Conservation (phyloP, 495 filamentous ascomycete species). For the Neurospora intermedia region DNA sequence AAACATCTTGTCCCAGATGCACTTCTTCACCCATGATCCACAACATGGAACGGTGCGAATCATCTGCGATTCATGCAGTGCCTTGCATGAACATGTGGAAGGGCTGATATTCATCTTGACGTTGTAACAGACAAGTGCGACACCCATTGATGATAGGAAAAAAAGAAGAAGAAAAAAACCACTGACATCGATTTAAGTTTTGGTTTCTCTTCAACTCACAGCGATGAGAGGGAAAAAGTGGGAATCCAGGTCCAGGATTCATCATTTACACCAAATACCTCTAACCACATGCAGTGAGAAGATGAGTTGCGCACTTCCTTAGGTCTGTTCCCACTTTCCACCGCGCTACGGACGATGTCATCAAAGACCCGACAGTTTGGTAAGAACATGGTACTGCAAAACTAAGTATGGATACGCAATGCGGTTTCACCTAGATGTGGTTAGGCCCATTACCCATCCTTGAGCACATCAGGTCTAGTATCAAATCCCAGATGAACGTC, state of each 20-base stretch:
- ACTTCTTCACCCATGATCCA: neutral
- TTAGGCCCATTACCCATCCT: neutral
- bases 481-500: neutral
- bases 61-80: neutral
- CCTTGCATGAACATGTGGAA: neutral
- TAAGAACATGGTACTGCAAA: neutral
- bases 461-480: neutral
- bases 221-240: neutral
- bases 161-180: neutral
- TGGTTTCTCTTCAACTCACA: neutral
- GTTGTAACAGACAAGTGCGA: neutral
- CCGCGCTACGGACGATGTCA: neutral
- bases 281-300: neutral
- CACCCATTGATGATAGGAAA: neutral
- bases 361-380: neutral
- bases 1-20: neutral
- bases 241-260: neutral
- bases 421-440: neutral
- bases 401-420: neutral
- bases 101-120: neutral
- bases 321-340: neutral
- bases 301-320: neutral
- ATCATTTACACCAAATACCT: too few species aligned
- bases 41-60: too few species aligned
- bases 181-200: neutral